Conservation (phyloP, 768 basidiomycete species). For the Mycena kentingensis region DNA sequence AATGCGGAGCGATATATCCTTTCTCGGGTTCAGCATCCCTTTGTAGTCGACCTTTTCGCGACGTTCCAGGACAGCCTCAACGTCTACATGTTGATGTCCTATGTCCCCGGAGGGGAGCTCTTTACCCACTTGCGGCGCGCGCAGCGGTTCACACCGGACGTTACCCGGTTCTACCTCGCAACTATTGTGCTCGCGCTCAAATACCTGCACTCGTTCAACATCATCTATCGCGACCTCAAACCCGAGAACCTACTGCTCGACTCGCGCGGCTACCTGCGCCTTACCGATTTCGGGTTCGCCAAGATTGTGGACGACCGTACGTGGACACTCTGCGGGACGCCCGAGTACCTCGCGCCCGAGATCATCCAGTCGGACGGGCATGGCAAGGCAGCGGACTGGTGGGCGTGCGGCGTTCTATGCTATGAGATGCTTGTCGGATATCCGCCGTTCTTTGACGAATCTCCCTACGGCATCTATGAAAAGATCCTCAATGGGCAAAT, state of each 20-base stretch:
- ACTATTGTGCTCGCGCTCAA: slow-evolving; percentile 94
- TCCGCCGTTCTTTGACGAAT: slow-evolving; percentile 97
- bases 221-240: slow-evolving; percentile 98
- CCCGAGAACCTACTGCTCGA: slow-evolving; percentile 98
- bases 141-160: slow-evolving; percentile 93
- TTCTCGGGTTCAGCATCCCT: slow-evolving; percentile 88
- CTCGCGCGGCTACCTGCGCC: slow-evolving; percentile 87
- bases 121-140: slow-evolving; percentile 96
- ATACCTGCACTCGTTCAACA: slow-evolving; percentile 94
- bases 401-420: slow-evolving; percentile 96
- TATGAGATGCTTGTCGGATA: slow-evolving; percentile 99
- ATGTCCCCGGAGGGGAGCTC: slow-evolving; percentile 94
- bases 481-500: slow-evolving; percentile 89
- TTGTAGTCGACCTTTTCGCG: slow-evolving; percentile 94
- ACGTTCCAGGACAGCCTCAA: slow-evolving; percentile 96
- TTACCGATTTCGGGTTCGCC: slow-evolving; percentile 98
- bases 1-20: slow-evolving; percentile 95
- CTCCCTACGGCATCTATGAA: slow-evolving; percentile 98
- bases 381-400: slow-evolving; percentile 98
- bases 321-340: slow-evolving; percentile 95
- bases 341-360: slow-evolving; percentile 97
- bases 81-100: slow-evolving; percentile 97
- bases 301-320: slow-evolving; percentile 98
- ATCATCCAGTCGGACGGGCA: slow-evolving; percentile 98
- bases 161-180: slow-evolving; percentile 96